Evolutionary conservation across 2,329 filamentous ascomycete genomes (phyloP).

Genomic region (Fusarium devonianum): DNA sequence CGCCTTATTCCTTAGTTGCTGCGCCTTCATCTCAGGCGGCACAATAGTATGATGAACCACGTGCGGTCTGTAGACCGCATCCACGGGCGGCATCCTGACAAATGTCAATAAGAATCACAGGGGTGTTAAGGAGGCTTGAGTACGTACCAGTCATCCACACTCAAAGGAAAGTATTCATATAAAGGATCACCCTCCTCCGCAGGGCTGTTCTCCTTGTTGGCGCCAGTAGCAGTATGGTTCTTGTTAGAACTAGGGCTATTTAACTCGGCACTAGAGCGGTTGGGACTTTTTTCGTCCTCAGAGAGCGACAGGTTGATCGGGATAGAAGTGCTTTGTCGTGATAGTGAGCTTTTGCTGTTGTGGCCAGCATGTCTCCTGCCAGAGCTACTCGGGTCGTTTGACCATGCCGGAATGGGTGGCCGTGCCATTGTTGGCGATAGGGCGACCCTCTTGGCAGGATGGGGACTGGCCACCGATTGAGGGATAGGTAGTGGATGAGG

Average conservation of each 20-base stretch:
- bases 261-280: conserved; percentile 57
- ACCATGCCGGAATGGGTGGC: conserved; percentile 63
- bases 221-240: conserved; percentile 44
- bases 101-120: conserved; percentile 19
- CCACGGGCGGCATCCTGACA: conserved; percentile 79
- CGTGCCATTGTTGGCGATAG: conserved; percentile 59
- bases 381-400: conserved; percentile 44
- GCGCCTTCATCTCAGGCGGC: conserved; percentile 73
- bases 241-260: conserved; percentile 60
- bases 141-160: conserved; percentile 81
- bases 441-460: conserved; percentile 60
- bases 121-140: conserved; percentile 8
- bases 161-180: conserved; percentile 94
- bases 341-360: conserved; percentile 30
- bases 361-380: conserved; percentile 33
- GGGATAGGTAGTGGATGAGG: conserved; percentile 43
- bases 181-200: conserved; percentile 82
- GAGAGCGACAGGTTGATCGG: conserved; percentile 64
- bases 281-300: conserved; percentile 66
- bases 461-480: conserved; percentile 48
- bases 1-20: conserved; percentile 69
- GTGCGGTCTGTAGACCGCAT: conserved; percentile 89
- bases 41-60: conserved; percentile 88
- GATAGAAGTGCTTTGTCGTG: conserved; percentile 43
- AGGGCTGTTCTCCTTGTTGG: conserved; percentile 63